Conservation (phyloP, 2,329 filamentous ascomycete species). For the Penicillium sp. region DNA sequence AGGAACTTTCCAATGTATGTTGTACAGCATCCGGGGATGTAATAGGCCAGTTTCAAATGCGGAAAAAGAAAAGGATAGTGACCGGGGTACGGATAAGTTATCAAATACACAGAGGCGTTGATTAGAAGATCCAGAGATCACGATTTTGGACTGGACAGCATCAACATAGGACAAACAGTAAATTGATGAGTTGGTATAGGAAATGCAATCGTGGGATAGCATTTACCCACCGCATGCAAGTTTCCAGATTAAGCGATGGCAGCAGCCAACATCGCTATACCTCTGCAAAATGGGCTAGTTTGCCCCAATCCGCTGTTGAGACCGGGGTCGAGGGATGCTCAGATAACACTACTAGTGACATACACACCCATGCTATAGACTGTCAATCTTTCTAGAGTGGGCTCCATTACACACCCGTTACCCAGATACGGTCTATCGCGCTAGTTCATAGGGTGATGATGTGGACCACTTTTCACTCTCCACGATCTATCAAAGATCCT, state of each 20-base stretch:
- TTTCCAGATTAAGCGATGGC: slow-evolving; percentile 3
- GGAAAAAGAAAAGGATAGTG: neutral
- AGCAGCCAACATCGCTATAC: neutral
- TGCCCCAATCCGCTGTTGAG: neutral
- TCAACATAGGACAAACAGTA: neutral
- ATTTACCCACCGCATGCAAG: slow-evolving; percentile 8
- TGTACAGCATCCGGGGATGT: slow-evolving; percentile 13
- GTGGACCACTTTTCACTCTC: neutral
- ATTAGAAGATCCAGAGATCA: neutral
- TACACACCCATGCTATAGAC: neutral
- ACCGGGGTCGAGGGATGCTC: neutral
- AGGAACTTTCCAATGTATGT: neutral
- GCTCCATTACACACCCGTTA: neutral
- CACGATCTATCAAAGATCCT: neutral
- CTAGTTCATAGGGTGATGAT: neutral
- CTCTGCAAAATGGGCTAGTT: neutral
- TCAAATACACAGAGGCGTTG: neutral
- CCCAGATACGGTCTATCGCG: neutral
- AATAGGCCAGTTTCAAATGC: slow-evolving; percentile 12
- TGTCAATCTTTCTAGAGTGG: slow-evolving; percentile 1
- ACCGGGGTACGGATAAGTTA: neutral
- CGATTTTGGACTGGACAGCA: neutral
- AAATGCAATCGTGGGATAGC: slow-evolving; percentile 4
- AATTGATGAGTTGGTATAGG: neutral
- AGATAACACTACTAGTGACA: neutral